These are phyloP conservation scores for Tulasnella sp. DNA, from an alignment of 768 basidiomycete species.

Conservation along the genomic window DNA sequence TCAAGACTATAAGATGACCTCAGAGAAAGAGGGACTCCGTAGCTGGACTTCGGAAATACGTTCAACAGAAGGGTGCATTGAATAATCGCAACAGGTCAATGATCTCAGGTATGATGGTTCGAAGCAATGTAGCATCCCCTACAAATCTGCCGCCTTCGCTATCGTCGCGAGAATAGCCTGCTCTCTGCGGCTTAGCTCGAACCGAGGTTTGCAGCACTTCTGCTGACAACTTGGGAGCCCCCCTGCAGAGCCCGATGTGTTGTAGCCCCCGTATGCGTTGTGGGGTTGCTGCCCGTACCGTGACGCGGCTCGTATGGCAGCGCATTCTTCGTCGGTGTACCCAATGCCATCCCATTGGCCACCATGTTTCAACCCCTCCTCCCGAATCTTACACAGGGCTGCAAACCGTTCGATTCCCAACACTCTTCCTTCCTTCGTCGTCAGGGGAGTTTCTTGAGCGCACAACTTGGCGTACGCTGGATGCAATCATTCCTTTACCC, in stretches of 20 bases:
- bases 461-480: constrained; percentile 20
- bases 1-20: no score
- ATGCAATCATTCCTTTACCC: constrained; percentile 11
- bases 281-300: background rate
- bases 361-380: background rate
- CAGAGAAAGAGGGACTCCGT: no score
- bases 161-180: background rate
- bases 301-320: no score
- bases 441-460: background rate
- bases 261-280: no score
- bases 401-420: constrained; percentile 16
- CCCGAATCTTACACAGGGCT: constrained; percentile 16
- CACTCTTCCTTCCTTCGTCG: constrained; percentile 6
- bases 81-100: no score
- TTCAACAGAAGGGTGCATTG: no score
- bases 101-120: no score
- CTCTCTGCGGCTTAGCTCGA: background rate
- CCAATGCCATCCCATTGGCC: background rate
- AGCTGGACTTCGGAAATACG: no score
- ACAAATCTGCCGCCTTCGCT: background rate
- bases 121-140: background rate
- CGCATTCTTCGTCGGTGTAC: no score
- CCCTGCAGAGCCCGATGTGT: no score
- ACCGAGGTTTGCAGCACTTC: background rate
- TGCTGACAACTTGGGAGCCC: background rate